Evolutionary conservation across 768 basidiomycete species (phyloP), one percentile per base, ranked within the genome.

Genomic region (Xerocomellus chrysenteron): DNA sequence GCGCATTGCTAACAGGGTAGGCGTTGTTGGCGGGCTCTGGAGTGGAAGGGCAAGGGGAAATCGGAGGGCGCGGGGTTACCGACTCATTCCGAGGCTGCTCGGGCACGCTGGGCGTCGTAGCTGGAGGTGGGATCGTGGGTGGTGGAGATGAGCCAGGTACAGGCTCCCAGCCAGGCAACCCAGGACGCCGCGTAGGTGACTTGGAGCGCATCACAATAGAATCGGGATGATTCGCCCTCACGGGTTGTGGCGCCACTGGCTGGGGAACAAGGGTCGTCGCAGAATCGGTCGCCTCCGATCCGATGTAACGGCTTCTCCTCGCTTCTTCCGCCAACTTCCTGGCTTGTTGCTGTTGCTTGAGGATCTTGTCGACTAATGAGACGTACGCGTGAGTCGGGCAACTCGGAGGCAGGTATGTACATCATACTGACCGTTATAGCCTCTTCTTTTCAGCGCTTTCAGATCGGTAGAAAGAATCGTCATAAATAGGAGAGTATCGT

Each of bases 381-480:
- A 49, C 12, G 5, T 7, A 47, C 19, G 40, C 37, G 63, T 52
- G 63, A 55, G 43, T 42, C 5, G 12, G 11, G 12, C 65, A 48
- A 60, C 62, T 47, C 35, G 7, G 21, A 13, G 14, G 33, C 2
- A 48, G 13, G 11, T 55, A 37, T 35, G 14, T 57, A 42, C 40
- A 33, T 42, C 10, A 44, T 13, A 65, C 76, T 5, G 60, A 89
- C 91, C 88, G 64, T 94, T 92, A 67, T 92, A 95, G 6, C 93
- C 94, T 59, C 93, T 78, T 39, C 93, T 77, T 64, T 86, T 87
- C 59, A 97, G 70, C 3, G 92, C 85, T 56, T 84, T 82, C 40
- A 98, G 73, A 60, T 95, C 92, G 0, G 95, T 98, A 0, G 93
- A 92, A 17, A 99, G 79, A 51, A 99, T 92, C 0, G 94, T 97